Evolutionary conservation across 208 protist genomes (phyloP), one percentile per base, ranked within the genome.

Genomic region (Wallacemonas sp.): DNA sequence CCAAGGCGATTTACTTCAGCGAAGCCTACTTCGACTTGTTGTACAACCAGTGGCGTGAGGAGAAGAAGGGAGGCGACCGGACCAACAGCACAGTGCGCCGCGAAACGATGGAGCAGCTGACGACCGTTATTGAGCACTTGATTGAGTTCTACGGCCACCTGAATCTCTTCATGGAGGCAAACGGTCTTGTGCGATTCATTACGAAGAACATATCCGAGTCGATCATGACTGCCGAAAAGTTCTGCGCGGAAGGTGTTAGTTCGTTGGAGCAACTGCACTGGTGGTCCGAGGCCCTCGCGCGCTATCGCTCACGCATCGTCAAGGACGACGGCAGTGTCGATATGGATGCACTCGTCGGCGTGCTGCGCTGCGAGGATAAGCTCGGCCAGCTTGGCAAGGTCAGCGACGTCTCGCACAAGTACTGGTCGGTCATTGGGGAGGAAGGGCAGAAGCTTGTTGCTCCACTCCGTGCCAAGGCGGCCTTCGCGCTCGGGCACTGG

Each of bases 1-100:
- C 84, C 27, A 96, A 92, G 65, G 87, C 83, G 10, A 91, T 96
- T 55, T 96, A 91, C 79, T 88, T 96, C 66, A 93, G 92, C 53
- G 90, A 96, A 65, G 66, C 92, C 10, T 68, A 92, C 13, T 91
- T 96, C 54, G 79, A 91, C 53, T 64, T 78, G 27, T 73, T 91
- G 0, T 80, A 54, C 54, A 2, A 66, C 64, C 50, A 33, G 45
- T 32, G 42, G 60, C 38, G 60, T 0, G 27, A 46, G 24, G 15
- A 46, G 48, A 0, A 15, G 17, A 69, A 78, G 37, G 42, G n/a
- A n/a, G n/a, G n/a, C n/a, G n/a, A n/a, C n/a, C n/a, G n/a, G n/a
- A n/a, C 73, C 39, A 63, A 71, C 26, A 73, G 74, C 24, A 69
- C 84, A 34, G 69, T 78, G n/a, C 68, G 59, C 27, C 69, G 78